Conservation (phyloP, 1,139 yeast species). For the Hyphopichia fennica region DNA sequence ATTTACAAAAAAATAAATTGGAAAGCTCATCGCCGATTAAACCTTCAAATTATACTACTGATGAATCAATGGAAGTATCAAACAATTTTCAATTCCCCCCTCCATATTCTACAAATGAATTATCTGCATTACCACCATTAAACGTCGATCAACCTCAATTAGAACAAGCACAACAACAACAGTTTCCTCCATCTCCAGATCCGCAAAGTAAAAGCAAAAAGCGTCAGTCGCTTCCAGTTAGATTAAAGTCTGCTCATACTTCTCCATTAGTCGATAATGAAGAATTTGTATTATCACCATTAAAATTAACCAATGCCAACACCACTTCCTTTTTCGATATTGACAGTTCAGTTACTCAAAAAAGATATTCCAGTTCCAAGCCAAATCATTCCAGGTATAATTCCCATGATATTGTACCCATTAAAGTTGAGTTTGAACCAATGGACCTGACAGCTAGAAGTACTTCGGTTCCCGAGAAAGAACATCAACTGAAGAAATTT, state of each 20-base stretch:
- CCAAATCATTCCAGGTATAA: conserved; percentile 43
- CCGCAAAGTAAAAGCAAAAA: conserved; percentile 24
- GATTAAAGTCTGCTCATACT: conserved; percentile 17
- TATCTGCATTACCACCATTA: neutral
- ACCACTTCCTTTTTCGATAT: conserved; percentile 19
- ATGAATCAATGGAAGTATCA: conserved; percentile 22
- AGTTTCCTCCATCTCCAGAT: conserved; percentile 40
- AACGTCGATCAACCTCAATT: neutral
- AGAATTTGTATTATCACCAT: conserved; percentile 43
- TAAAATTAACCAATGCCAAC: conserved; percentile 30
- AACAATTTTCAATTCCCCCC: conserved; percentile 28
- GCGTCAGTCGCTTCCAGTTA: conserved; percentile 39
- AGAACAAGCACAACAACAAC: conserved; percentile 3
- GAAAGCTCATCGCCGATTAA: conserved; percentile 30
- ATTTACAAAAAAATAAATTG: conserved; percentile 14
- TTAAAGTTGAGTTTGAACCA: conserved; percentile 46
- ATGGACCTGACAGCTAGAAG: conserved; percentile 20
- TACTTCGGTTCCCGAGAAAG: conserved; percentile 32
- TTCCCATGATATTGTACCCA: conserved; percentile 47
- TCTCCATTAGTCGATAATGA: conserved; percentile 20
- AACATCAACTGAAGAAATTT: conserved; percentile 10
- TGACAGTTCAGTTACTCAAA: conserved; percentile 14
- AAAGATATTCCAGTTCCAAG: conserved; percentile 30
- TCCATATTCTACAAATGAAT: neutral
- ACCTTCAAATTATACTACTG: conserved; percentile 6